phyloP scores from a whole-genome alignment of 2,329 filamentous ascomycete genomes.

The Phyllosticta citriasiana region DNA sequence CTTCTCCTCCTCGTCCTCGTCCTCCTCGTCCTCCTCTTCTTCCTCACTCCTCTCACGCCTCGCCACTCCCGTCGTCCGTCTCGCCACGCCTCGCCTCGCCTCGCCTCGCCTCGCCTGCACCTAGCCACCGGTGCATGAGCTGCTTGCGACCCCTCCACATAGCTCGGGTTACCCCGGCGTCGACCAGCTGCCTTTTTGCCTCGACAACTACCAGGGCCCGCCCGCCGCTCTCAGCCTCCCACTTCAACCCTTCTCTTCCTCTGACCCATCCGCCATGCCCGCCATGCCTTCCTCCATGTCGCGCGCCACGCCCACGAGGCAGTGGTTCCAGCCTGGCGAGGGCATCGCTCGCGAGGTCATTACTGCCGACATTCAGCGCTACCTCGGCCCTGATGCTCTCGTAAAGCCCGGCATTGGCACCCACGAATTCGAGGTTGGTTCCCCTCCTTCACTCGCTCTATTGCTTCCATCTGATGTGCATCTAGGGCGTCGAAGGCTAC shows the following conservation, averaged over 20 bases:
- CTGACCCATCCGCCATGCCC: background rate
- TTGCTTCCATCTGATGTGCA: slow-evolving; percentile 13
- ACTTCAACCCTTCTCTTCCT: background rate
- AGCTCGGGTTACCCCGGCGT: background rate
- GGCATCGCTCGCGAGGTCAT: slow-evolving; percentile 44
- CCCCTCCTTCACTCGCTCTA: slow-evolving; percentile 13
- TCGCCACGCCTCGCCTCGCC: background rate
- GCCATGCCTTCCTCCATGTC: slow-evolving; percentile 16
- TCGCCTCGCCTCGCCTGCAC: background rate
- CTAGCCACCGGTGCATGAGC: background rate
- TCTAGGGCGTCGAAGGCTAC: slow-evolving; percentile 36
- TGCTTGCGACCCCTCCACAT: background rate
- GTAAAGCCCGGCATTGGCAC: slow-evolving; percentile 37
- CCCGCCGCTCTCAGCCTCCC: background rate
- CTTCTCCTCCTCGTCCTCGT: background rate
- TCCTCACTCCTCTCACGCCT: background rate
- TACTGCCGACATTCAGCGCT: slow-evolving; percentile 42
- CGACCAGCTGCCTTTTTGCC: background rate
- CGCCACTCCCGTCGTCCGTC: too few species aligned
- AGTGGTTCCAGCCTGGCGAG: slow-evolving; percentile 41
- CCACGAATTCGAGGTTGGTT: slow-evolving; percentile 33
- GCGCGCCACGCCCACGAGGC: slow-evolving; percentile 23
- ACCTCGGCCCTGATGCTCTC: slow-evolving; percentile 41
- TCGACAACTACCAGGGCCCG: background rate
- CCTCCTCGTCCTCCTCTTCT: too few species aligned